Percentiles rank a stretch among this genome's conserved stretches.
Evolutionary conservation across 2,329 filamentous ascomycete genomes (phyloP).

Genomic region (Arachnomyces sp.): DNA sequence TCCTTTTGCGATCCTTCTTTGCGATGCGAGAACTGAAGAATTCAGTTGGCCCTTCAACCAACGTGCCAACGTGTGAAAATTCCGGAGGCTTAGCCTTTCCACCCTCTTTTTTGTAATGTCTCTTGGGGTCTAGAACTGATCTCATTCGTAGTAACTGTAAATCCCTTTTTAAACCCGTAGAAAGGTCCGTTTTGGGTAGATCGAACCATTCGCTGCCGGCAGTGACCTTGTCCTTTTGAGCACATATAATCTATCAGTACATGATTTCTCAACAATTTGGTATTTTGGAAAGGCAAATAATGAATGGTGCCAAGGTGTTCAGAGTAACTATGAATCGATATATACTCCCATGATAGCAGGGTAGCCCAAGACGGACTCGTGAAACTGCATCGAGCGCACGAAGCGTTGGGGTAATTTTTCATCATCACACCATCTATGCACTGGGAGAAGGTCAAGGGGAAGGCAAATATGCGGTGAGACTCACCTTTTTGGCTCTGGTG

Average conservation of each 20-base stretch:
- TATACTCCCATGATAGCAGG: slow-evolving; percentile 61
- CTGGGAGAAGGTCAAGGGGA: slow-evolving; percentile 7
- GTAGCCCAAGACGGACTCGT: slow-evolving; percentile 71
- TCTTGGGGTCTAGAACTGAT: slow-evolving; percentile 77
- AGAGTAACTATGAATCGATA: slow-evolving; percentile 65
- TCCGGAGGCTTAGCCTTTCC: slow-evolving; percentile 65
- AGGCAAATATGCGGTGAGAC: slow-evolving; percentile 14
- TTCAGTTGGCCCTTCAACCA: slow-evolving; percentile 82
- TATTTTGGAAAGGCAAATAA: slow-evolving; percentile 3
- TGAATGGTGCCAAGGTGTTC: slow-evolving; percentile 43
- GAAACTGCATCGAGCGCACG: slow-evolving; percentile 62
- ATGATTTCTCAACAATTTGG: slow-evolving; percentile 5
- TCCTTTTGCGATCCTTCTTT: slow-evolving; percentile 81
- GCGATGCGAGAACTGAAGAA: slow-evolving; percentile 73
- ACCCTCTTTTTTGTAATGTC: slow-evolving; percentile 81
- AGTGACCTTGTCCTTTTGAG: slow-evolving; percentile 49
- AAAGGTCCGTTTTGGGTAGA: slow-evolving; percentile 75
- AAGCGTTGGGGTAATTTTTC: slow-evolving; percentile 64
- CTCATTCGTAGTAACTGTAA: slow-evolving; percentile 85
- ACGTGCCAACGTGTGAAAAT: slow-evolving; percentile 80
- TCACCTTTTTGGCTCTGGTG: slow-evolving; percentile 46
- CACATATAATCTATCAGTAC: slow-evolving; percentile 10
- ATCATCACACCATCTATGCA: slow-evolving; percentile 51
- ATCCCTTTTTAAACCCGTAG: slow-evolving; percentile 78
- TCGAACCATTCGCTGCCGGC: slow-evolving; percentile 83